Base-by-base conservation (phyloP, 805 yeast species). In the Wickerhamia fluorescens region DNA sequence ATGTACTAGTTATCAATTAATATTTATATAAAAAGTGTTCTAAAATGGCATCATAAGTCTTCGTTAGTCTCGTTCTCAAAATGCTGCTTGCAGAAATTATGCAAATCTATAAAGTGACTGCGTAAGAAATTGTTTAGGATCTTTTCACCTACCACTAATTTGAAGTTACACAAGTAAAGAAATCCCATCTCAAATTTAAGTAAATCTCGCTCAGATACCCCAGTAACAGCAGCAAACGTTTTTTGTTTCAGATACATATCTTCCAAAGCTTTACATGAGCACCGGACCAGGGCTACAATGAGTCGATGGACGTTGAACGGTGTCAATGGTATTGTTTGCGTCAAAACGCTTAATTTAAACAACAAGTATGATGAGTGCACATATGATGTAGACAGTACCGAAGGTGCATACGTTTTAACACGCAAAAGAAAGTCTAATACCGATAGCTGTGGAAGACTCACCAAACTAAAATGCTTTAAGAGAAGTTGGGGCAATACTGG, bases 161-260 rank as follows among this genome's bases (percentile, higher is more conserved):
- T 65, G 45, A 71, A 74, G 42, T 71, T 67, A 28, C 68, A 36
- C 25, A 73, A 42, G 39, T 67, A 69, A 33, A 75, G 47, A 22
- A 73, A 52, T 1, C 74, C 64, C 13, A 72, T 61, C 40, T 74
- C 81, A 24, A 75, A 49, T 16, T 58, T 51, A 31, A 58, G 51
- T 27, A 74, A 49, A 30, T 74, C 81, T 4, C 43, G 44, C 7
- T 50, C 42, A 25, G 53, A 56, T n/a, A 66, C 50, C 2, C 73
- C 73, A 4, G 62, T 59, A n/a, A 66, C 59, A 20, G 57, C 58
- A 23, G 71, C 67, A 36, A 59, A 66, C 25, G 56, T 55, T 17
- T 42, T 44, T 29, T 63, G 71, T 27, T 56, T 59, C 39, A 53
- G 66, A 40, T 66, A 60, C 24, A 65, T 54, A 37, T 66, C 73